phyloP scores from a whole-genome alignment of 208 protist species.

The Crithidia sp. region DNA sequence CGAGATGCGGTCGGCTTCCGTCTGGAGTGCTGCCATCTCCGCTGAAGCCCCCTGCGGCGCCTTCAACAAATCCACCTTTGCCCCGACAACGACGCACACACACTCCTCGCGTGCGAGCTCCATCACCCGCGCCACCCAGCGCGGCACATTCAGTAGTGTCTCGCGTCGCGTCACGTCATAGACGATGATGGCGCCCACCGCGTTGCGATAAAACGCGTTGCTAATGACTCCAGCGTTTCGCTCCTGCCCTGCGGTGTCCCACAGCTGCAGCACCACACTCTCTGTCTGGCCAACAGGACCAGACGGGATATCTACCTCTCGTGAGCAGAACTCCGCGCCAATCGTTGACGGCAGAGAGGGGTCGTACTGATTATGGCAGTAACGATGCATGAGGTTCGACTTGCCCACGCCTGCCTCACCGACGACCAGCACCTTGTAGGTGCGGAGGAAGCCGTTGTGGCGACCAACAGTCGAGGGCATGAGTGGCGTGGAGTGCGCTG shows the following conservation, averaged over 20 bases:
- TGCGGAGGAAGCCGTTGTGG: slow-evolving; percentile 59
- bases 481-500: neutral
- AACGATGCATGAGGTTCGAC: slow-evolving; percentile 95
- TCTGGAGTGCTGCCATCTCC: slow-evolving; percentile 15
- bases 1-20: slow-evolving; percentile 44
- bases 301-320: slow-evolving; percentile 88
- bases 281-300: slow-evolving; percentile 35
- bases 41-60: neutral
- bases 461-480: slow-evolving; percentile 14
- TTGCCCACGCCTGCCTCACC: slow-evolving; percentile 95
- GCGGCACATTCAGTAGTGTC: slow-evolving; percentile 39
- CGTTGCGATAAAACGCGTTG: slow-evolving; percentile 55
- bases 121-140: slow-evolving; percentile 42
- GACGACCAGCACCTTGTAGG: slow-evolving; percentile 97
- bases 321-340: slow-evolving; percentile 96
- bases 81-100: slow-evolving; percentile 50
- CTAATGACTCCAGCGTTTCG: slow-evolving; percentile 42
- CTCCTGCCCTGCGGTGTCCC: slow-evolving; percentile 75
- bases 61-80: slow-evolving; percentile 41
- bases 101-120: slow-evolving; percentile 45
- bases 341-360: slow-evolving; percentile 92
- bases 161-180: slow-evolving; percentile 55
- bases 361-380: slow-evolving; percentile 93
- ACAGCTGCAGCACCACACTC: slow-evolving; percentile 78
- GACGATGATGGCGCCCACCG: slow-evolving; percentile 46